Evolutionary conservation across 345 rosid species (phyloP).

Genomic region (Salix purpurea): DNA sequence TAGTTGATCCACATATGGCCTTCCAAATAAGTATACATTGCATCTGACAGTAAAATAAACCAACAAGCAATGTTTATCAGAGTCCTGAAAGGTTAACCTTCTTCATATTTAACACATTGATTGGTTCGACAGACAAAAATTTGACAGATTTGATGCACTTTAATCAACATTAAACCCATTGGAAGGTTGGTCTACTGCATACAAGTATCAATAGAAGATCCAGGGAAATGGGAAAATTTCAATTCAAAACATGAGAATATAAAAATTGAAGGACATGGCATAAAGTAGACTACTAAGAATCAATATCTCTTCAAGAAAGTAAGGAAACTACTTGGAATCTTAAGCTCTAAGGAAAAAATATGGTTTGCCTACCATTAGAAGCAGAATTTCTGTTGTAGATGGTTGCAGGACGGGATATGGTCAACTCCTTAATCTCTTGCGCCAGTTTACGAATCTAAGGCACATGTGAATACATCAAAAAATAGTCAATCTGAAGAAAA

Average conservation of each 20-base stretch:
- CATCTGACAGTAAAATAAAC: not conserved
- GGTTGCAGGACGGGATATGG: conserved; percentile 62
- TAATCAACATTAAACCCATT: not conserved
- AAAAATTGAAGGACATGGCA: not conserved
- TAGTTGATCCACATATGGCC: not conserved
- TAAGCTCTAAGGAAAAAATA: not conserved
- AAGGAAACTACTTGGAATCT: not conserved
- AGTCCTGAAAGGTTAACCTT: not conserved
- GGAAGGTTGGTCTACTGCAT: not conserved
- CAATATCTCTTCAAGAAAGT: not conserved
- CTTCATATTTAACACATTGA: not conserved
- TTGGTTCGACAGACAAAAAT: not conserved
- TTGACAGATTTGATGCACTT: not conserved
- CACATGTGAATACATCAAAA: conserved; percentile 4
- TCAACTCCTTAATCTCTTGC: conserved; percentile 82
- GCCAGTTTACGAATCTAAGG: conserved; percentile 72
- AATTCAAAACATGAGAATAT: not conserved
- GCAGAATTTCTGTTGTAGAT: conserved; percentile 60
- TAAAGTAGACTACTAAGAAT: not conserved
- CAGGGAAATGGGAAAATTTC: not conserved
- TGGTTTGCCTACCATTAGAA: conserved; percentile 40
- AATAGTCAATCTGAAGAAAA: not conserved
- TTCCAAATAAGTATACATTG: not conserved
- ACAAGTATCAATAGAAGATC: not conserved
- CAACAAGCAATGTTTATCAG: not conserved